These are phyloP conservation scores for Uromyces viciae-fabae DNA, from an alignment of 1,284 basidiomycete species.

Conservation along the genomic window DNA sequence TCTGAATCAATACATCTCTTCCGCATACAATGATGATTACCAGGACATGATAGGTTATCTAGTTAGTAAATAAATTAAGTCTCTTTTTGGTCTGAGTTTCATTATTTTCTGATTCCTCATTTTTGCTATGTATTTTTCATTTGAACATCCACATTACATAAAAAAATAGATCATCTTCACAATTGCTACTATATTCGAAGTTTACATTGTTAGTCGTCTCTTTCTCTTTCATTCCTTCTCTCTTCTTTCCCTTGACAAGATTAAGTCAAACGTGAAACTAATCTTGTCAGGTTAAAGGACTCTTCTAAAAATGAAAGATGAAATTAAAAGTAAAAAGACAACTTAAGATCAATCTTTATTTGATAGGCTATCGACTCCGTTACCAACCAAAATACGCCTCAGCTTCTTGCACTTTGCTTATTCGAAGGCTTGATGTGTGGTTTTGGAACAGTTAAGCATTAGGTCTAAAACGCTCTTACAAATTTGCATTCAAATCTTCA, in stretches of 20 bases:
- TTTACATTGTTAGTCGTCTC: conserved; percentile 30
- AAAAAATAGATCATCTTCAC: conserved; percentile 24
- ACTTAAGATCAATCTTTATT: background rate
- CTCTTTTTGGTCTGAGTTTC: no score
- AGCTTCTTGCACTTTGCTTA: conserved; percentile 28
- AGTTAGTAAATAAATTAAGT: no score
- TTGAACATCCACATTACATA: background rate
- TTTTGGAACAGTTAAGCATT: conserved; percentile 25
- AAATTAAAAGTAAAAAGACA: background rate
- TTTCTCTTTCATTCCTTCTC: background rate
- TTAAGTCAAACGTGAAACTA: background rate
- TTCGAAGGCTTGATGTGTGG: conserved; percentile 32
- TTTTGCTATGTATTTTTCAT: background rate
- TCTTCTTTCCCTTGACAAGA: no score
- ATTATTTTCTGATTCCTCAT: background rate
- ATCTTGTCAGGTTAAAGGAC: background rate
- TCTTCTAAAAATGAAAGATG: background rate
- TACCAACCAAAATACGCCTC: conserved; percentile 21
- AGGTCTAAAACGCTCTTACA: background rate
- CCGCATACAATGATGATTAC: background rate
- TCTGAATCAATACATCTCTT: background rate
- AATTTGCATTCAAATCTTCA: no score
- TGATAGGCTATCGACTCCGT: conserved; percentile 35
- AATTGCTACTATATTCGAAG: conserved; percentile 31
- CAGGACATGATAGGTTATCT: conserved; percentile 37